A percentile compares a stretch with the other conserved stretches of the same genome.
Evolutionary conservation across 495 filamentous ascomycete species (phyloP).

Genomic region (Usnea hakonensis): DNA sequence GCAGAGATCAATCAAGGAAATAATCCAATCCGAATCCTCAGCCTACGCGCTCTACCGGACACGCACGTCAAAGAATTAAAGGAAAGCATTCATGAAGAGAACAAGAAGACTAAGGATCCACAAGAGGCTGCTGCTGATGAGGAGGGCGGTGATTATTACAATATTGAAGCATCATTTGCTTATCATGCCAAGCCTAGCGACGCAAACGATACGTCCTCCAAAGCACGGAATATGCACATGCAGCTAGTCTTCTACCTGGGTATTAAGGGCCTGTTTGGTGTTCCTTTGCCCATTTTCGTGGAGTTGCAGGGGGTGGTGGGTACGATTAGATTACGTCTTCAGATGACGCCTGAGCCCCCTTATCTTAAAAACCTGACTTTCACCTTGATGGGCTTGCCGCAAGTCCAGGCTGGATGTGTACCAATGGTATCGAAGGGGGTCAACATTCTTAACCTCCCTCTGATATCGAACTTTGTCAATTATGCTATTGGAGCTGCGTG

Average conservation of each 20-base stretch:
- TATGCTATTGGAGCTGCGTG: slow-evolving; percentile 84
- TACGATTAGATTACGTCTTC: slow-evolving; percentile 71
- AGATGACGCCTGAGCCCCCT: slow-evolving; percentile 80
- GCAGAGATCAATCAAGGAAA: slow-evolving; percentile 90
- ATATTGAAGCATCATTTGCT: slow-evolving; percentile 85
- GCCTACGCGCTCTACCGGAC: slow-evolving; percentile 80
- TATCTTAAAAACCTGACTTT: slow-evolving; percentile 90
- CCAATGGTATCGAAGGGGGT: slow-evolving; percentile 83
- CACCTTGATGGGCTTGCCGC: slow-evolving; percentile 85
- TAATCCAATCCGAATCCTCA: slow-evolving; percentile 85
- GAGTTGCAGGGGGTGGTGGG: slow-evolving; percentile 81
- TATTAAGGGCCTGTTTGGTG: slow-evolving; percentile 70
- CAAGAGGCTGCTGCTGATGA: slow-evolving; percentile 84
- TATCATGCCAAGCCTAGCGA: slow-evolving; percentile 80
- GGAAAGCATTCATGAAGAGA: slow-evolving; percentile 65
- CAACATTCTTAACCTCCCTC: slow-evolving; percentile 82
- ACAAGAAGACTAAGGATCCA: slow-evolving; percentile 72
- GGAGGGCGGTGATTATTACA: slow-evolving; percentile 89
- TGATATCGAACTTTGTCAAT: slow-evolving; percentile 96
- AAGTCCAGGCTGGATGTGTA: slow-evolving; percentile 83
- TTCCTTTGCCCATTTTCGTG: slow-evolving; percentile 81
- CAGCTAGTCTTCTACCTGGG: slow-evolving; percentile 89
- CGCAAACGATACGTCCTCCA: slow-evolving; percentile 56
- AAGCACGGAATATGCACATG: slow-evolving; percentile 94
- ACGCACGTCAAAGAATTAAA: slow-evolving; percentile 71